Base-by-base conservation (phyloP, 2,329 filamentous ascomycete genomes). In the Fusarium sp. region DNA sequence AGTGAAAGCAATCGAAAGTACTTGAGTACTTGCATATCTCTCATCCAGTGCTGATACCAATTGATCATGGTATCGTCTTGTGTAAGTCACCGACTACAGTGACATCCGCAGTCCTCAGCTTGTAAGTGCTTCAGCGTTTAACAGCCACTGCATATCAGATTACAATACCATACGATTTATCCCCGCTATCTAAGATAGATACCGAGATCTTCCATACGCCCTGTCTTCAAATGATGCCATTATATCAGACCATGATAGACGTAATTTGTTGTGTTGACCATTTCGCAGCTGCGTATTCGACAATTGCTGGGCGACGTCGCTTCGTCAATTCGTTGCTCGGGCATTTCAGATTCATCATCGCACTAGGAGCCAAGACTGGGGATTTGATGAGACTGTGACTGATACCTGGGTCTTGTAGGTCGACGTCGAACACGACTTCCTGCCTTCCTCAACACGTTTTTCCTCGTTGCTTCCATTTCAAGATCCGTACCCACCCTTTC, bases 241-340 rank as follows among this genome's bases (percentile, higher is more conserved):
- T 46, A 65, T 65, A 71, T 73, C 73, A 73, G 73, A 59, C 71
- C 73, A 75, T 55, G 67, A 75, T 72, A 73, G 71, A 44, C n/a
- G 25, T 11, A 42, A 42, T 43, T 46, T 30, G 24, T 61, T 51
- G 59, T 59, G 59, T 65, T 50, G 57, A 72, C 53, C 45, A 56
- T 72, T 68, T 60, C 50, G 49, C 40, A 16, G 38, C 43, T 46
- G 57, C 55, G 71, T 46, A 72, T 67, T 75, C 66, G 73, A 72
- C 69, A 71, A 64, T 69, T 45, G 30, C 56, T 71, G 70, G 66
- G 58, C 68, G 56, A 62, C 43, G 59, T 55, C 56, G 22, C 32
- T 18, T 40, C n/a, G 22, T 25, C 22, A 20, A 14, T 51, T 22
- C 18, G 53, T 49, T 44, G 54, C 59, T 66, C 29, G 54, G 51